Conservation (phyloP, 495 filamentous ascomycete species). For the Penicillium paradoxum region DNA sequence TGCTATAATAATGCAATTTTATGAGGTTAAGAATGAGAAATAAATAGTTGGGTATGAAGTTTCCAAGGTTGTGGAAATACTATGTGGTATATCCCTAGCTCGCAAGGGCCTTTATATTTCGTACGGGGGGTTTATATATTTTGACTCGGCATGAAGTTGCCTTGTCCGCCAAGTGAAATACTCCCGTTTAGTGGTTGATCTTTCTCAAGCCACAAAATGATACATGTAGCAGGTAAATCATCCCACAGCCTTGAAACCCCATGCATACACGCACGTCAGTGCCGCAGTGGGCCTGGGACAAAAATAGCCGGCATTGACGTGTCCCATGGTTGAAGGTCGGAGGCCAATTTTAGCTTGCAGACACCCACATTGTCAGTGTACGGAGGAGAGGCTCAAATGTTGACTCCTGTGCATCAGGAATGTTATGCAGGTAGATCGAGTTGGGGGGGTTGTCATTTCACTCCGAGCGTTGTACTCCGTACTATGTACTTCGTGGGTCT, state of each 20-base stretch:
- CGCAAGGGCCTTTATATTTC: not conserved
- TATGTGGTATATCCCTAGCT: too few relatives aligned
- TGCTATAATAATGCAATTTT: not conserved
- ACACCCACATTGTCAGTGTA: not conserved
- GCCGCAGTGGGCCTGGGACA: slow-evolving; percentile 5
- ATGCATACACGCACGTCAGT: not conserved
- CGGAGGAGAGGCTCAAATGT: not conserved
- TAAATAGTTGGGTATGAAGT: not conserved
- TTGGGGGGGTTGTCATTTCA: not conserved
- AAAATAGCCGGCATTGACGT: slow-evolving; percentile 12
- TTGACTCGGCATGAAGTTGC: too few relatives aligned
- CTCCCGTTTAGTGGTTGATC: too few relatives aligned
- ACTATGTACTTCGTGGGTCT: not conserved
- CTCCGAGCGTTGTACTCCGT: not conserved
- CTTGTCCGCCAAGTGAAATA: too few relatives aligned
- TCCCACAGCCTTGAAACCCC: too few relatives aligned
- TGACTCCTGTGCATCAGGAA: not conserved
- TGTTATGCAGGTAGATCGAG: not conserved
- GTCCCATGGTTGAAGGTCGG: slow-evolving; percentile 18
- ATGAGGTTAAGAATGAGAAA: not conserved
- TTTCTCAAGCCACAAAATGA: too few relatives aligned
- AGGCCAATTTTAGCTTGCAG: slow-evolving; percentile 8
- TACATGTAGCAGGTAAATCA: too few relatives aligned
- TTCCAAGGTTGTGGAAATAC: too few relatives aligned
- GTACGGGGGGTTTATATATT: too few relatives aligned